Evolutionary conservation across 345 rosid genomes (phyloP), one percentile per base, ranked within the genome.

Genomic region (Lenwebbia sp.): DNA sequence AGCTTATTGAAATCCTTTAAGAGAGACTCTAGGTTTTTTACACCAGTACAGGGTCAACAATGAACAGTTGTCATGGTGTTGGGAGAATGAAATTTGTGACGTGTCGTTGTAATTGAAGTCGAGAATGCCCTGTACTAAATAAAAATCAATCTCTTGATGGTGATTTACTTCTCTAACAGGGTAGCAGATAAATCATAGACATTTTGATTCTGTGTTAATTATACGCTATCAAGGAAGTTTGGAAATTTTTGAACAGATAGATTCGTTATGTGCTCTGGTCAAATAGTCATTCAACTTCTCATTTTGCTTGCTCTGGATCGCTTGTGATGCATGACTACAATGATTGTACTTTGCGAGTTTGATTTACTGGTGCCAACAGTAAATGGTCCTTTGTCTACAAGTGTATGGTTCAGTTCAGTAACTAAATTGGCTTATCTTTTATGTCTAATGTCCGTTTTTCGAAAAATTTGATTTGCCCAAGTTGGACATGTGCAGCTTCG

Each of bases 401-500:
- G 55, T 17, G 8, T 19, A 53, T 53, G 55, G 22, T 53, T 54
- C 57, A 21, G 23, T 54, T 54, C 9, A 23, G 57, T 54, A 54
- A 54, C 57, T 22, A 22, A 21, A 54, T 54, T 54, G 57, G 57
- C 57, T 54, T 7, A 54, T 30, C 26, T 55, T 75, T 53, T 47
- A 41, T 62, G 44, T 57, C 51, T 47, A 26, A 30, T 21, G 51
- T 37, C 81, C 81, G 21, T 70, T 37, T 37, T 37, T 37, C 7
- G 0, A 37, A 70, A 37, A 37, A 37, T 2, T 30, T 65, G 76
- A 70, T 37, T 70, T 70, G 81, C 81, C 47, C 37, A 65, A 33
- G 23, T 65, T 33, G 25, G 12, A 37, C 47, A 19, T 81, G 82
- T 94, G 93, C 95, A 97, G 99, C 91, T 96, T 82, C 98, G 99